phyloP scores from a whole-genome alignment of 768 basidiomycete species.

The Botryobasidium botryosum region DNA sequence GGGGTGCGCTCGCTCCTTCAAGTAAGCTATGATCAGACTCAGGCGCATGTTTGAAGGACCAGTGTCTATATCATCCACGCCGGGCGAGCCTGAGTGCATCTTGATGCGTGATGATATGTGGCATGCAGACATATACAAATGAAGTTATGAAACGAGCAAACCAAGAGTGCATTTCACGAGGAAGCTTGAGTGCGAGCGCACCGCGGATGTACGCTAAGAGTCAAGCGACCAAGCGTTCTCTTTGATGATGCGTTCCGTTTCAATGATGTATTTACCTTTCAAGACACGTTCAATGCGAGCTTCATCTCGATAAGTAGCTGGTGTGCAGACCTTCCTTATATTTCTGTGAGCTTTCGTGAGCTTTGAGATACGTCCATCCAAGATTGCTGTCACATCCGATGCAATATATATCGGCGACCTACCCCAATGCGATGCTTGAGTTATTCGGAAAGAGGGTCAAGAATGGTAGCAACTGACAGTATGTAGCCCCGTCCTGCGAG shows the following conservation, averaged over 20 bases:
- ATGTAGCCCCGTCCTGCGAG: constrained; percentile 11
- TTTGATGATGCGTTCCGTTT: constrained; percentile 12
- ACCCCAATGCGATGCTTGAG: not conserved
- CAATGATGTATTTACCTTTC: constrained; percentile 13
- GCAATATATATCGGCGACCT: constrained; percentile 14
- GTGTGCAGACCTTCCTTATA: constrained; percentile 14
- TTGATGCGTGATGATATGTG: too few species aligned
- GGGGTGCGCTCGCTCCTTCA: too few species aligned
- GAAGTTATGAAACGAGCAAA: too few species aligned
- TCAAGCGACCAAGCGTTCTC: constrained; percentile 13
- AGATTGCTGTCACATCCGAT: constrained; percentile 11
- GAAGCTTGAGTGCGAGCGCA: too few species aligned
- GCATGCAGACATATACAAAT: too few species aligned
- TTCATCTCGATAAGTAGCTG: too few species aligned
- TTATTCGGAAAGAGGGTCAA: not conserved
- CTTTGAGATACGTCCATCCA: constrained; percentile 14
- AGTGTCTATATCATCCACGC: too few species aligned
- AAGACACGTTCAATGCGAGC: too few species aligned
- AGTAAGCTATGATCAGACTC: too few species aligned
- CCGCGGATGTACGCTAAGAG: constrained; percentile 1
- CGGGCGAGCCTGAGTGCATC: too few species aligned
- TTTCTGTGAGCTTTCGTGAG: constrained; percentile 10
- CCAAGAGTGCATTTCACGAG: too few species aligned
- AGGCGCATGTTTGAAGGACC: too few species aligned
- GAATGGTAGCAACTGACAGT: constrained; percentile 7